Evolutionary conservation across 495 filamentous ascomycete genomes (phyloP), one percentile per base, ranked within the genome.

Genomic region (Lophiotrema nucula): DNA sequence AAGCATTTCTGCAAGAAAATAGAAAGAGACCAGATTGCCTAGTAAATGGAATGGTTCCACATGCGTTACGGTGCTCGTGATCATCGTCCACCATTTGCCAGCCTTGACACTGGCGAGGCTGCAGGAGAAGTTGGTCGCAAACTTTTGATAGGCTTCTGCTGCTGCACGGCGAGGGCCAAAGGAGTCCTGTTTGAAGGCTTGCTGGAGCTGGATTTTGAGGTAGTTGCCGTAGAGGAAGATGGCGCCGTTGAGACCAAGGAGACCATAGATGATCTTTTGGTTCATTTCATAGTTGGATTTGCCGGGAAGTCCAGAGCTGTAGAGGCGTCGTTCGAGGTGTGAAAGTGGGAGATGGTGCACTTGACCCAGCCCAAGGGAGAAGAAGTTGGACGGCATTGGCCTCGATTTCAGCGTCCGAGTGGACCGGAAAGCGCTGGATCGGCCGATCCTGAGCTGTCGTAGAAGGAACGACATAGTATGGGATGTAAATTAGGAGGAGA

Each of bases 1-100:
- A n/a, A 74, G 24, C 12, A 68, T 23, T 10, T n/a, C 27, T 19
- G 59, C 66, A 22, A 74, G 60, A 16, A 58, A 54, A 38, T 69
- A 57, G 25, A 71, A 50, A 18, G 62, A 18, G 12, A 73, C 1
- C 62, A 72, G 66, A 56, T 74, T 74, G 49, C 47, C 49, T 5
- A 50, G 6, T 25, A 69, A 54, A 50, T 67, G 67, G 22, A 26
- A 12, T 6, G 47, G 16, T 0, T 42, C 38, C 2, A 51, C 27
- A 41, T 74, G 72, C 10, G 63, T 67, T 43, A 74, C 67, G 16
- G 58, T 60, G 15, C 24, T 52, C 4, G 72, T 72, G 28, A 72
- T 13, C 1, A 69, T 12, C 0, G 67, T 67, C 62, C 56, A 69
- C 15, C 53, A 70, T 22, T 51, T 50, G 13, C 62, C 62, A 2